Percentiles rank a stretch among this genome's conserved stretches.
These are phyloP conservation scores for Apostasia shenzhenica DNA, from an alignment of 106 monocot genomes.

Conservation along the genomic window DNA sequence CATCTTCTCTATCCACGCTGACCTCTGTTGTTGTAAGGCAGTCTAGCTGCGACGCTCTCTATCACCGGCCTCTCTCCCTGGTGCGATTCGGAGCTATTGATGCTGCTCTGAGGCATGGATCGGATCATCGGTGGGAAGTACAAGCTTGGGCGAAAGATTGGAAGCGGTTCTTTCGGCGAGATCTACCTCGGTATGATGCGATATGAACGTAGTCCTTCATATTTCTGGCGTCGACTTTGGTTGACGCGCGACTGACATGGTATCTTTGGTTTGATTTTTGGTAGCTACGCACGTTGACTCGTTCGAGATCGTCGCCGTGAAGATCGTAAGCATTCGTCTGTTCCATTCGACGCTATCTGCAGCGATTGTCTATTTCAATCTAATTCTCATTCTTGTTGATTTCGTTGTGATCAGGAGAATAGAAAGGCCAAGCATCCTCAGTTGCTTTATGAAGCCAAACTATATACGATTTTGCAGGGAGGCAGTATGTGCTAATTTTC, in stretches of 20 bases:
- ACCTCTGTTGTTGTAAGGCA: not conserved
- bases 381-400: not conserved
- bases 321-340: slow-evolving; percentile 60
- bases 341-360: not conserved
- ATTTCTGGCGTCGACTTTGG: not conserved
- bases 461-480: slow-evolving; percentile 88
- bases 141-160: slow-evolving; percentile 92
- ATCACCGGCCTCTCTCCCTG: too few relatives aligned
- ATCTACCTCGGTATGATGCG: slow-evolving; percentile 64
- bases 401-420: slow-evolving; percentile 55
- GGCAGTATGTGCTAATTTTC: slow-evolving; percentile 46
- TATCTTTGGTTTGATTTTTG: slow-evolving; percentile 6
- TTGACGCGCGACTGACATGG: not conserved
- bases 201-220: not conserved
- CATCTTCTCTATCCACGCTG: too few relatives aligned
- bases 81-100: not conserved
- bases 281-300: slow-evolving; percentile 87
- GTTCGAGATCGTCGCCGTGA: slow-evolving; percentile 90
- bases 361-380: not conserved
- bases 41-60: not conserved
- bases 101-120: slow-evolving; percentile 42
- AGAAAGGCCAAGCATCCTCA: slow-evolving; percentile 88
- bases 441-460: slow-evolving; percentile 90
- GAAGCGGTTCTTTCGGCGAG: slow-evolving; percentile 91
- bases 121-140: slow-evolving; percentile 81